Evolutionary conservation across 345 rosid species (phyloP).

Genomic region (Cardamine chenopodiifolia): DNA sequence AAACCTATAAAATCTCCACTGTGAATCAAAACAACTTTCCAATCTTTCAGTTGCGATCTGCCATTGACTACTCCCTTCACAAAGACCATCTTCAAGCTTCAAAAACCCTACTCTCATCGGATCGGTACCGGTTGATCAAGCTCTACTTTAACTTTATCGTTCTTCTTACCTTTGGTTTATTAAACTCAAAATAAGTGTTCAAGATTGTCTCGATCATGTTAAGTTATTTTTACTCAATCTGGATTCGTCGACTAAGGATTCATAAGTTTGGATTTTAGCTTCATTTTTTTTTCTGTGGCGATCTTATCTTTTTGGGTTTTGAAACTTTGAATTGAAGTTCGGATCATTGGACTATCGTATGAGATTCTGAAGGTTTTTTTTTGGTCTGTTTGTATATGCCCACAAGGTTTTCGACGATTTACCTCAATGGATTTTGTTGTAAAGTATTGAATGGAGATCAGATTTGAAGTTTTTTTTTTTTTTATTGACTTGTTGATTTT

Average conservation of each 20-base stretch:
- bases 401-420: constrained; percentile 37
- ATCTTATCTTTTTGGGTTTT: constrained; percentile 15
- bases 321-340: background rate
- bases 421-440: constrained; percentile 5
- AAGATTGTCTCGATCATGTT: constrained; percentile 13
- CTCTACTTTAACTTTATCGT: constrained; percentile 9
- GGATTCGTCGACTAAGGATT: background rate
- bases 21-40: constrained; percentile 14
- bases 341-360: background rate
- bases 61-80: constrained; percentile 21
- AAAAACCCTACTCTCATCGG: background rate
- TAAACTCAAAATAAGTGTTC: background rate
- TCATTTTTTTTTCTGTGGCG: background rate
- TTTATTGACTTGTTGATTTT: constrained; percentile 4
- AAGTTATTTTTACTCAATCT: background rate
- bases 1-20: constrained; percentile 37
- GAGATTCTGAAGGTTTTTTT: background rate
- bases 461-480: background rate
- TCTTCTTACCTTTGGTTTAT: background rate
- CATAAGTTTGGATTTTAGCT: background rate
- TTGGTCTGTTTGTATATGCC: constrained; percentile 25
- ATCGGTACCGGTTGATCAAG: constrained; percentile 20
- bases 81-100: constrained; percentile 14
- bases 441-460: background rate
- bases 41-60: constrained; percentile 30